These are phyloP conservation scores for Kodamaea fukazawae DNA, from an alignment of 805 yeast species.

Conservation along the genomic window DNA sequence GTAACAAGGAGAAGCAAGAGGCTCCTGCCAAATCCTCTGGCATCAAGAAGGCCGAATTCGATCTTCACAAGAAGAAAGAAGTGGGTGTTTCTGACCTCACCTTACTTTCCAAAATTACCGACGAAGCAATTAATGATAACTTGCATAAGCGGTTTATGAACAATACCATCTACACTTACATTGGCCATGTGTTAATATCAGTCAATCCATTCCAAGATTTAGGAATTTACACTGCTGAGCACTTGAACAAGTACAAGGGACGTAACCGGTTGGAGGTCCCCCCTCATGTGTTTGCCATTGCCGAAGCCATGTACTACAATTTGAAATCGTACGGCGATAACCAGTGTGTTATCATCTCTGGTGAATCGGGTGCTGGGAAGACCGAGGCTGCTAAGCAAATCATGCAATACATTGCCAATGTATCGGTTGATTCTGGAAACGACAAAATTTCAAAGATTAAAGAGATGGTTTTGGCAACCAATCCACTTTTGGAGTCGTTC, in stretches of 20 bases:
- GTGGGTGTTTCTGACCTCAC: conserved; percentile 98
- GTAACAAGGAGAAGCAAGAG: conserved; percentile 50
- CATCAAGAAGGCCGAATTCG: conserved; percentile 86
- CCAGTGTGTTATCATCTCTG: conserved; percentile 96
- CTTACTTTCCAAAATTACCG: conserved; percentile 79
- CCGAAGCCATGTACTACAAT: conserved; percentile 94
- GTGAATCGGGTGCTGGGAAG: conserved; percentile 97
- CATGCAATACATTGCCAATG: conserved; percentile 94
- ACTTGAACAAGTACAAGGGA: conserved; percentile 75
- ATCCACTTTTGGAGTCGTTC: conserved; percentile 85
- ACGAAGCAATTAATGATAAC: conserved; percentile 90
- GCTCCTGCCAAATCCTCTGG: conserved; percentile 58
- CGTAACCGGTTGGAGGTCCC: conserved; percentile 94
- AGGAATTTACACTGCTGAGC: conserved; percentile 87
- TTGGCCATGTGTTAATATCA: conserved; percentile 91
- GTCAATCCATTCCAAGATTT: conserved; percentile 95
- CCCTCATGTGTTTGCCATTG: conserved; percentile 97
- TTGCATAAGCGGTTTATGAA: conserved; percentile 84
- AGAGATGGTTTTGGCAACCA: conserved; percentile 97
- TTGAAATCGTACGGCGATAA: conserved; percentile 90
- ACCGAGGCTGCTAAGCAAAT: conserved; percentile 97
- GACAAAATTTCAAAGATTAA: conserved; percentile 80
- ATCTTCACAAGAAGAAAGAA: conserved; percentile 82
- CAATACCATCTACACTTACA: conserved; percentile 87
- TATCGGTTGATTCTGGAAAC: conserved; percentile 63